Evolutionary conservation across 805 yeast species (phyloP), one percentile per base, ranked within the genome.

Genomic region (Ogataea degrootiae): DNA sequence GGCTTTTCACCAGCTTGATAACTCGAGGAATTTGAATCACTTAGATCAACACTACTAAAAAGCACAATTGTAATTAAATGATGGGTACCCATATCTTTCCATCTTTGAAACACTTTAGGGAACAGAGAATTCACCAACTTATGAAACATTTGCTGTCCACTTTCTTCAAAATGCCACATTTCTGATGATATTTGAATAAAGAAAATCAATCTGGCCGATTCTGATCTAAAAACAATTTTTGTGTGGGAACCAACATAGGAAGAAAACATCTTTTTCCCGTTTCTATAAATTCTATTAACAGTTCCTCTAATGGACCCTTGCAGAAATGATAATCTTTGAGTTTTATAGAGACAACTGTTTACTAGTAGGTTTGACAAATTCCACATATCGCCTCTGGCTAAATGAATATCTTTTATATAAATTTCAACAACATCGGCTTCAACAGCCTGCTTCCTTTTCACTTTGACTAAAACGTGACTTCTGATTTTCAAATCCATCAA

Each of bases 111-210:
- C 35, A 92, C 83, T 49, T 83, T 85, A 0, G 99, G 99, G 46
- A 94, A 82, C 43, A 92, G 72, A n/a, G 95, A 86, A 62, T 92
- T 91, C 41, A 94, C 89, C 56, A 94, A 79, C 65, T 90, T 88
- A 63, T 91, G 92, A 63, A 92, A 92, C 79, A 89, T 79, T 45
- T 91, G 86, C 60, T 92, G 97, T 2, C 99, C 99, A 54, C 86
- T 86, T 60, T 91, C 97, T 66, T 94, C 98, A 65, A 94, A 94
- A 63, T 90, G 89, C 95, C 97, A 94, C 97, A 94, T 94, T 60
- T 94, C 99, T 37, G 85, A 77, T 1, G 97, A 87, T 51, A 91
- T 80, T 62, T 94, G 99, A 43, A 94, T 82, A 52, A 94, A 72
- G 43, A 91, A 86, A 15, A 88, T 78, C 47, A 92, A 70, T 47